A percentile compares a stretch with the other conserved stretches of the same genome.
phyloP scores from a whole-genome alignment of 2,329 filamentous ascomycete genomes.

The Verruconis gallopava region DNA sequence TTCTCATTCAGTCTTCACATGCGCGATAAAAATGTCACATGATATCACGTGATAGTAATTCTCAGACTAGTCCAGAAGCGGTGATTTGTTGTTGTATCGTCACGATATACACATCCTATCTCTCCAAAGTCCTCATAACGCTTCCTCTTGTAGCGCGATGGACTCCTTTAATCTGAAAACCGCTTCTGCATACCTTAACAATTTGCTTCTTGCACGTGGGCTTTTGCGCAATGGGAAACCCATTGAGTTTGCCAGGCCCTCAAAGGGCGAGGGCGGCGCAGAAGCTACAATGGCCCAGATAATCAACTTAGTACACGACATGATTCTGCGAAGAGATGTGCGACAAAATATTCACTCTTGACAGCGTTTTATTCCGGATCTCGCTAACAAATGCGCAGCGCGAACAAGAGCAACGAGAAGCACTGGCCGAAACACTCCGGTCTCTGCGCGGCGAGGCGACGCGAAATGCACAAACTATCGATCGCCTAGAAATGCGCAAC shows the following conservation, averaged over 20 bases:
- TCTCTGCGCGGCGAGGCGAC: slow-evolving; percentile 61
- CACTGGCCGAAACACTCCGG: slow-evolving; percentile 64
- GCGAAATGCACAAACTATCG: slow-evolving; percentile 57
- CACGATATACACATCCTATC: neutral
- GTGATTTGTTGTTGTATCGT: no score
- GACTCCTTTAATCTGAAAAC: slow-evolving; percentile 43
- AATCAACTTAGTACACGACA: slow-evolving; percentile 86
- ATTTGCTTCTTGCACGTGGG: slow-evolving; percentile 50
- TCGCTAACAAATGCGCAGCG: slow-evolving; percentile 39
- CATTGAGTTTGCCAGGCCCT: slow-evolving; percentile 72
- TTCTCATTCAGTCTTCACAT: no score
- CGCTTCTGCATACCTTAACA: slow-evolving; percentile 52
- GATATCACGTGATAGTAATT: no score
- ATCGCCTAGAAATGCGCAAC: slow-evolving; percentile 41
- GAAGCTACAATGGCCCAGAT: slow-evolving; percentile 68
- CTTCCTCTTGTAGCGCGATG: slow-evolving; percentile 15
- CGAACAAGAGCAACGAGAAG: slow-evolving; percentile 80
- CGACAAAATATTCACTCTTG: slow-evolving; percentile 22
- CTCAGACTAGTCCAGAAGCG: no score
- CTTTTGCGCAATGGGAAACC: slow-evolving; percentile 50
- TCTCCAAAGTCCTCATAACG: no score
- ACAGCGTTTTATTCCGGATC: neutral
- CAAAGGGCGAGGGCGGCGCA: slow-evolving; percentile 47
- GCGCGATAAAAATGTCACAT: no score
- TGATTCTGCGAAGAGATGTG: slow-evolving; percentile 83